Conservation (phyloP, 1,139 yeast species). For the Taiozyma sp. region DNA sequence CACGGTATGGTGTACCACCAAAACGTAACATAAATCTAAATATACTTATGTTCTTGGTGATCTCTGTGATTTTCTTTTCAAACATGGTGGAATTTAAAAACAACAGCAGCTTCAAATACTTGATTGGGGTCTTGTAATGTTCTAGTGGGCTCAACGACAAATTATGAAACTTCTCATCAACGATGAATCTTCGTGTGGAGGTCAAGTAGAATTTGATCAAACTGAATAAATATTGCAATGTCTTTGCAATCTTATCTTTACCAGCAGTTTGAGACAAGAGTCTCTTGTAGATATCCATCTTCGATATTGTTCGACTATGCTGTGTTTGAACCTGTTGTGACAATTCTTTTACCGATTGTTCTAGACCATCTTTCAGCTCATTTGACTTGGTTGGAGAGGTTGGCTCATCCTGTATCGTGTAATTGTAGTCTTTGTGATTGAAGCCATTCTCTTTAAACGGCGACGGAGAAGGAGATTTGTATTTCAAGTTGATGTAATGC, state of each 20-base stretch:
- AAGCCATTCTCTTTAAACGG: conserved; percentile 5
- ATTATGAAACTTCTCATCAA: conserved; percentile 19
- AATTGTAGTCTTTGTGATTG: not conserved
- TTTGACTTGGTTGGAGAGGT: not conserved
- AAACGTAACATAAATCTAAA: conserved; percentile 69
- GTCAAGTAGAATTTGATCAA: conserved; percentile 46
- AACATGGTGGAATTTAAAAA: conserved; percentile 24
- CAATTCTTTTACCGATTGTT: not conserved
- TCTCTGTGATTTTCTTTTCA: conserved; percentile 37
- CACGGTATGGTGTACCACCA: conserved; percentile 66
- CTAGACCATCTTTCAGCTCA: not conserved
- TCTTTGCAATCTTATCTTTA: conserved; percentile 66
- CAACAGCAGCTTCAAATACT: conserved; percentile 24
- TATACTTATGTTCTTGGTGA: conserved; percentile 48
- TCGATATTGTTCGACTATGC: conserved; percentile 8
- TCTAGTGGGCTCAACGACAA: conserved; percentile 18
- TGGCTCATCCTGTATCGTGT: not conserved
- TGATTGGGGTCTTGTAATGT: conserved; percentile 18
- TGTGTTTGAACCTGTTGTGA: not conserved
- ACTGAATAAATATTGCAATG: conserved; percentile 54
- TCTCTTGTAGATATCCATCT: conserved; percentile 44
- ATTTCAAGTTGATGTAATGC: conserved; percentile 3
- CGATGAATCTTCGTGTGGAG: conserved; percentile 30
- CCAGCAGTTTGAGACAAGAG: conserved; percentile 55
- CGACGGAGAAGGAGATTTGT: conserved; percentile 8